phyloP scores from a whole-genome alignment of 2,329 filamentous ascomycete species.

The Ophiostoma australiae region DNA sequence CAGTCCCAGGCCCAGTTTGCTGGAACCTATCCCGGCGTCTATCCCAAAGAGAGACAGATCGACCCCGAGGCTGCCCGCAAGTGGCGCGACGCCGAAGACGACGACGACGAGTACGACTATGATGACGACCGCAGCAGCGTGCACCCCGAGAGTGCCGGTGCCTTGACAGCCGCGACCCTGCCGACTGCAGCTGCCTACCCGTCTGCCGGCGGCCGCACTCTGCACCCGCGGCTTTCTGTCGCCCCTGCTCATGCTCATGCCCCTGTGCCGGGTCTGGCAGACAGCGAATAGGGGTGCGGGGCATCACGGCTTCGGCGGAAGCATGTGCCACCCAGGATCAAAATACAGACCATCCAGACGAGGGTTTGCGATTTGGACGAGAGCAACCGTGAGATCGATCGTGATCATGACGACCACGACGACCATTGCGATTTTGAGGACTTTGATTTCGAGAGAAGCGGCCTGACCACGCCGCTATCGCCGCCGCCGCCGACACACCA shows the following conservation, averaged over 20 bases:
- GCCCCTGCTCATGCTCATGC: background rate
- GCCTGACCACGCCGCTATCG: constrained; percentile 23
- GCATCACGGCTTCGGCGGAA: constrained; percentile 26
- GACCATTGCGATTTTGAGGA: constrained; percentile 13
- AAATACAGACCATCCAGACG: background rate
- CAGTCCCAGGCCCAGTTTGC: background rate
- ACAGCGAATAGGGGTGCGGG: constrained; percentile 27
- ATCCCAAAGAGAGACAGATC: background rate
- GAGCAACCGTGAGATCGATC: background rate
- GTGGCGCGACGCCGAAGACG: constrained; percentile 18
- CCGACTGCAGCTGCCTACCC: background rate
- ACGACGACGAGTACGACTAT: constrained; percentile 11
- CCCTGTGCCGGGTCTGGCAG: background rate
- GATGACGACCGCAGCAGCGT: constrained; percentile 2
- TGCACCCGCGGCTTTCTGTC: background rate
- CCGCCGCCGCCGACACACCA: constrained; percentile 25
- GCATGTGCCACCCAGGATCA: constrained; percentile 25
- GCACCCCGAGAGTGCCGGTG: background rate
- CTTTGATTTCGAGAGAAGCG: constrained; percentile 6
- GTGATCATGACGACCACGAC: constrained; percentile 12
- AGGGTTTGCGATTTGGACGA: constrained; percentile 10
- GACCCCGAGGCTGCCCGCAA: constrained; percentile 1
- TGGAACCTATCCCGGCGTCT: background rate
- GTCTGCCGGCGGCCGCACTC: background rate
- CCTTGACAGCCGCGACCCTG: background rate